phyloP scores from a whole-genome alignment of 495 filamentous ascomycete species.

The Corynascus novoguineensis region DNA sequence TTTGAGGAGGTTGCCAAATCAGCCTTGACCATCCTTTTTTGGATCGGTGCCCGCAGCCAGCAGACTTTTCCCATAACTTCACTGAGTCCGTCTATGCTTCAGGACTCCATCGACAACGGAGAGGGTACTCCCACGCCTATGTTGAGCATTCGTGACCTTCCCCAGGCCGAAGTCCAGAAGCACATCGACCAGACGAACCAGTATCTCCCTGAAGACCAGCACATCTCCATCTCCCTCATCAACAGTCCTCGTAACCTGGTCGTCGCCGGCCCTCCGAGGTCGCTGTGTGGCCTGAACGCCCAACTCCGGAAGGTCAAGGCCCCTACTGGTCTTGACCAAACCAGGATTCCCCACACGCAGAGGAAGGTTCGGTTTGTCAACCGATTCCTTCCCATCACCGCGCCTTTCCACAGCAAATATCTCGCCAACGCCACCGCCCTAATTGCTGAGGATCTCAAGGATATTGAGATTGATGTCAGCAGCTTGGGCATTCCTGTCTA shows the following conservation, averaged over 20 bases:
- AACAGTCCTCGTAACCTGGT: conserved; percentile 97
- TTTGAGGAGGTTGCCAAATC: conserved; percentile 71
- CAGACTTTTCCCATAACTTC: conserved; percentile 95
- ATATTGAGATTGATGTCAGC: conserved; percentile 62
- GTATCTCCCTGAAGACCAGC: conserved; percentile 84
- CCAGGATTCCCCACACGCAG: conserved; percentile 86
- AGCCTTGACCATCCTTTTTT: conserved; percentile 92
- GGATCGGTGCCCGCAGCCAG: conserved; percentile 98
- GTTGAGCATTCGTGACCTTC: conserved; percentile 92
- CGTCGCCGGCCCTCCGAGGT: conserved; percentile 91
- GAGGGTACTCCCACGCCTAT: conserved; percentile 94
- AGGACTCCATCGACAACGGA: conserved; percentile 88
- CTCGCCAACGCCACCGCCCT: conserved; percentile 70
- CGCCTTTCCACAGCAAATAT: conserved; percentile 96
- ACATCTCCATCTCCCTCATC: conserved; percentile 89
- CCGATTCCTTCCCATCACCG: conserved; percentile 93
- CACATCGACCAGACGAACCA: conserved; percentile 95
- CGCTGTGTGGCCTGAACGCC: conserved; percentile 90
- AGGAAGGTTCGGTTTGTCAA: conserved; percentile 95
- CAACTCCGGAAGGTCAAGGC: conserved; percentile 94
- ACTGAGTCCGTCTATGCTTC: conserved; percentile 82
- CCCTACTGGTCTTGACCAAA: conserved; percentile 92
- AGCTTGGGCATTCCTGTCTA: conserved; percentile 76
- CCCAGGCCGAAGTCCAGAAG: conserved; percentile 76
- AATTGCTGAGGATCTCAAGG: conserved; percentile 80